Evolutionary conservation across 1,284 basidiomycete species (phyloP).

Genomic region (Chiua sp.): DNA sequence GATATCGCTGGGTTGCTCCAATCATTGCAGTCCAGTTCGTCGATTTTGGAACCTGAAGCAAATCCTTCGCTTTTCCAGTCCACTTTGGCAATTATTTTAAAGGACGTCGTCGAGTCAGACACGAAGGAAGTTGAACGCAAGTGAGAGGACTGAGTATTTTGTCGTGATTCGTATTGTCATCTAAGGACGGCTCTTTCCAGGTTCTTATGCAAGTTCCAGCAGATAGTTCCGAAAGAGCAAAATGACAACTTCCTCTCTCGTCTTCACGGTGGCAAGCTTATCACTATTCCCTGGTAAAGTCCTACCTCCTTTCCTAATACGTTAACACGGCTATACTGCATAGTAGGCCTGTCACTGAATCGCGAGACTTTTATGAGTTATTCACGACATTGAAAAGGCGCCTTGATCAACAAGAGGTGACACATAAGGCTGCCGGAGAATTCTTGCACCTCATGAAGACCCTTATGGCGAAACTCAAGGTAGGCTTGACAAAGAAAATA

Average conservation of each 20-base stretch:
- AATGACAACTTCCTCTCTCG: slow-evolving; percentile 64
- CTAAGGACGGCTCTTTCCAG: slow-evolving; percentile 32
- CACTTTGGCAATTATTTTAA: slow-evolving; percentile 64
- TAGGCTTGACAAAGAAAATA: slow-evolving; percentile 17
- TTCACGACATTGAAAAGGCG: slow-evolving; percentile 52
- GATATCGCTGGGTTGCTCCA: slow-evolving; percentile 65
- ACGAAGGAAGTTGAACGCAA: slow-evolving; percentile 58
- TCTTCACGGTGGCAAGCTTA: slow-evolving; percentile 55
- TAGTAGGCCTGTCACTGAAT: slow-evolving; percentile 63
- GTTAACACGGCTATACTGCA: background rate
- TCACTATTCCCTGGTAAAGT: slow-evolving; percentile 56
- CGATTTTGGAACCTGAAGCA: slow-evolving; percentile 58
- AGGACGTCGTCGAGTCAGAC: slow-evolving; percentile 66
- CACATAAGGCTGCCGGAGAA: slow-evolving; percentile 55
- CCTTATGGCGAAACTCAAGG: slow-evolving; percentile 70
- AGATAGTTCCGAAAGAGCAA: slow-evolving; percentile 63
- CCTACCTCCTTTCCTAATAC: too few species aligned
- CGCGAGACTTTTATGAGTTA: slow-evolving; percentile 58
- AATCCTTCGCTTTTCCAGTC: slow-evolving; percentile 66
- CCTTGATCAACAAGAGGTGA: slow-evolving; percentile 52
- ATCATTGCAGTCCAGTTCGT: slow-evolving; percentile 66
- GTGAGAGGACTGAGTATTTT: slow-evolving; percentile 37
- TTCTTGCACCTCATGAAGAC: slow-evolving; percentile 64
- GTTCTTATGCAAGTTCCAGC: slow-evolving; percentile 57
- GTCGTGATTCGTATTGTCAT: too few species aligned